Base-by-base conservation (phyloP, 768 basidiomycete genomes). In the Pleurotus pulmonarius region DNA sequence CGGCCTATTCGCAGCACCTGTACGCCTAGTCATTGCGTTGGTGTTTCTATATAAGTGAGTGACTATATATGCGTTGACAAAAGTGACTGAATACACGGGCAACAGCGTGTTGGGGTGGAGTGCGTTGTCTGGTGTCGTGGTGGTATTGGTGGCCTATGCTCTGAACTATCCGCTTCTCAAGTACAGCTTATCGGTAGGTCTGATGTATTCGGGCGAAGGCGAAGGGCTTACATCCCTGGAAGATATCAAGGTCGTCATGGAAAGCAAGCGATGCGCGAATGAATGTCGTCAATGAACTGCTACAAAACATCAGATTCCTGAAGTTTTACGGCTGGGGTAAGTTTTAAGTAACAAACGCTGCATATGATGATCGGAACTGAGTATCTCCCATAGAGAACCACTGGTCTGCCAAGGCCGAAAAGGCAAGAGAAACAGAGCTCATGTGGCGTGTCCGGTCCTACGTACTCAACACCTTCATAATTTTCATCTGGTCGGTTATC, bases 291-390 rank as follows among this genome's bases (percentile, higher is more conserved):
- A 89, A 88, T 60, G 91, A 92, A 64, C 72, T 92, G 1, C 78
- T 92, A 61, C 86, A 88, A 64, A 88, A 86, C 59, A 82, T 88
- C 56, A 76, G 85, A 11, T 87, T 87, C 64, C 69, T 89, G 56
- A 89, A 89, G 65, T 87, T 83, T 64, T 90, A 88, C 64, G 86
- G 87, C 11, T 87, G 87, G 87, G 87, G 87, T 85, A 62, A 61
- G 73, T 58, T 9, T 12, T 43, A 18, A n/a, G 29, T 34, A 44
- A 46, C 49, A 16, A 16, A 25, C 46, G 11, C 48, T 49, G 15
- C 43, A 7, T 9, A 46, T 22, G 29, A 56, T 48, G 29, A 56
- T 52, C 57, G 2, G 60, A 38, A 39, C n/a, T 24, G 52, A n/a
- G 49, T 55, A 58, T 29, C 9, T 34, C 29, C 9, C 29, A 39